Conservation (phyloP, 495 filamentous ascomycete species). For the Letharia columbiana region DNA sequence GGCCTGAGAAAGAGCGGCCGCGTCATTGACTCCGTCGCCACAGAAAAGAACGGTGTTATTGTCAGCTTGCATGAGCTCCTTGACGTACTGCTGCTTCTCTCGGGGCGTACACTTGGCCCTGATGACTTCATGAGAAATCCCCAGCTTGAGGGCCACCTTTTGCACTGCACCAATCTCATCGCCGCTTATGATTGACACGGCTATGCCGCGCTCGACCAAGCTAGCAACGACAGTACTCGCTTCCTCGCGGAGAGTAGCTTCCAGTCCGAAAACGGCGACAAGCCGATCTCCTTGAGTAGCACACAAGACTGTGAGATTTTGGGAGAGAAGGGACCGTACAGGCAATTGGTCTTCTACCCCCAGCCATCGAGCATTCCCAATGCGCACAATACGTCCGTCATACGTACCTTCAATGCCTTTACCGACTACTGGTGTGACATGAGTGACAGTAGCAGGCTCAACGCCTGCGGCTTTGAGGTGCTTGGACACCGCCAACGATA, state of each 20-base stretch:
- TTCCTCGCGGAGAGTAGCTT: slow-evolving; percentile 51
- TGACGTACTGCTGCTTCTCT: slow-evolving; percentile 57
- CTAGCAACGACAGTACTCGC: slow-evolving; percentile 39
- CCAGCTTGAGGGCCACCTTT: slow-evolving; percentile 42
- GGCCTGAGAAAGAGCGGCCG: slow-evolving; percentile 63
- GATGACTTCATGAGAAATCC: slow-evolving; percentile 42
- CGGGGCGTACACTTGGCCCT: slow-evolving; percentile 46
- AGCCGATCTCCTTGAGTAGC: slow-evolving; percentile 46
- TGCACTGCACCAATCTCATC: slow-evolving; percentile 56
- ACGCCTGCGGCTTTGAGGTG: slow-evolving; percentile 38
- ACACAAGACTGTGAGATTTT: slow-evolving; percentile 54
- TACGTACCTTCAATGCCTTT: slow-evolving; percentile 33
- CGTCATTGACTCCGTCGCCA: slow-evolving; percentile 79
- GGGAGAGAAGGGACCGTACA: slow-evolving; percentile 37
- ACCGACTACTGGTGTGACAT: slow-evolving; percentile 30
- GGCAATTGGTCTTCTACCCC: slow-evolving; percentile 28
- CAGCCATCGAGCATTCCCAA: slow-evolving; percentile 61
- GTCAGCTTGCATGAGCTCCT: slow-evolving; percentile 31
- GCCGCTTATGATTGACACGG: slow-evolving; percentile 58
- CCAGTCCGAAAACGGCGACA: slow-evolving; percentile 50
- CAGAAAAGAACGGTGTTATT: slow-evolving; percentile 48
- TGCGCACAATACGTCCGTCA: slow-evolving; percentile 36
- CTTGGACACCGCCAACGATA: slow-evolving; percentile 50
- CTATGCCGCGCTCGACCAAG: slow-evolving; percentile 47
- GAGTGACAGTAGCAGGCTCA: background rate